Evolutionary conservation across 169 alveolate genomes (phyloP), one percentile per base, ranked within the genome.

Genomic region (Toxoplasma gondii): DNA sequence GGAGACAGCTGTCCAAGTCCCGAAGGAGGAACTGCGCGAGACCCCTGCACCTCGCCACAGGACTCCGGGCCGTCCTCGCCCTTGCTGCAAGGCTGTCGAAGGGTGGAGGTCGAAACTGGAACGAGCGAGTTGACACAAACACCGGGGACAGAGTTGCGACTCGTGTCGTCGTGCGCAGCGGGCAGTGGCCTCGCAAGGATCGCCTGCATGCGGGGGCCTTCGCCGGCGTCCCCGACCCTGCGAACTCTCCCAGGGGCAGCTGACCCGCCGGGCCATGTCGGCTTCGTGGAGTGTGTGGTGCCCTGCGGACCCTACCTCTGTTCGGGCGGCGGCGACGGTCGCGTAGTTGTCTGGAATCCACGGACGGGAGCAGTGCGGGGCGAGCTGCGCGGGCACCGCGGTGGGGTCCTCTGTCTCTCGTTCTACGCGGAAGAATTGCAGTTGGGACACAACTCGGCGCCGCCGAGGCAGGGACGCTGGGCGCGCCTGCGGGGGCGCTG

Each of bases 311-410:
- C 58, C 39, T 91, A 64, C 54, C 67, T 93, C 36, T 93, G 95
- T 90, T 82, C 92, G 88, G 95, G 95, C 36, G 95, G 95, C 86
- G 95, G 95, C 39, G 95, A 93, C 74, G 95, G 95, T 10, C 93
- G 95, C 83, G 92, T 93, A 64, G 93, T 93, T 27, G 53, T 93
- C 39, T 93, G 95, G 95, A 69, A 80, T 12, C 67, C 36, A 31
- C 64, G 70, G 58, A 86, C 64, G 27, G 95, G 95, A 43, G 41
- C 84, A 39, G 49, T 93, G 31, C 88, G 82, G 38, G 95, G 93
- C 70, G 95, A 93, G 93, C 93, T 93, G 70, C 80, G 93, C 38
- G 95, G 95, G 12, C 95, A 93, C 91, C 93, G 91, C 54, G 95
- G 95, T 27, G 95, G 95, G 54, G 93, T 93, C 1, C 64, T 93